Conservation (phyloP, 2,329 filamentous ascomycete genomes). For the Fusarium albidum region DNA sequence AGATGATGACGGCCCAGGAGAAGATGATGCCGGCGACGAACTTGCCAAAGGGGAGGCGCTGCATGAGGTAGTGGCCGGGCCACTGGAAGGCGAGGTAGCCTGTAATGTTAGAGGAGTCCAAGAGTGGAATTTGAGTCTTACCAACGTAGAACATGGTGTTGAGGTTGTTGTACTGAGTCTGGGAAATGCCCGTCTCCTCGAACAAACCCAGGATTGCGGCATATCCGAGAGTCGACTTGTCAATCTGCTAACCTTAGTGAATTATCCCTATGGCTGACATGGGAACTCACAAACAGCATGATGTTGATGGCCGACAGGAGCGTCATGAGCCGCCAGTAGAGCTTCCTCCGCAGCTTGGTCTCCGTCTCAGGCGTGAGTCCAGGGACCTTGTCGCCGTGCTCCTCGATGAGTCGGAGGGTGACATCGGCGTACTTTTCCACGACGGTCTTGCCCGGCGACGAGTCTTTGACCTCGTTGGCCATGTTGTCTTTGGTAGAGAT, state of each 20-base stretch:
- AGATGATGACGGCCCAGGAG: slow-evolving; percentile 46
- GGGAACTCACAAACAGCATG: slow-evolving; percentile 45
- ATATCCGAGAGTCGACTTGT: slow-evolving; percentile 52
- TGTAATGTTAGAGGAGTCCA: not conserved
- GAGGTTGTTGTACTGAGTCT: slow-evolving; percentile 50
- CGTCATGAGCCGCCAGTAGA: slow-evolving; percentile 44
- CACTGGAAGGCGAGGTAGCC: slow-evolving; percentile 48
- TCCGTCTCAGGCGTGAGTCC: slow-evolving; percentile 45
- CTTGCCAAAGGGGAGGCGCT: slow-evolving; percentile 47
- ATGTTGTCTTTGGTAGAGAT: not conserved
- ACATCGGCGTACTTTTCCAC: slow-evolving; percentile 45
- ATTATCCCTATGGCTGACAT: too few species aligned
- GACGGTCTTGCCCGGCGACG: not conserved
- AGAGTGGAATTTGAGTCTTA: slow-evolving; percentile 18
- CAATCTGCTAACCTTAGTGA: slow-evolving; percentile 37
- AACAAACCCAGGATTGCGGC: slow-evolving; percentile 52
- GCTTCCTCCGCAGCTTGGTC: slow-evolving; percentile 43
- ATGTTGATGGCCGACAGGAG: slow-evolving; percentile 46
- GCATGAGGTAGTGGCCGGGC: slow-evolving; percentile 52
- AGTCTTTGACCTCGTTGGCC: not conserved
- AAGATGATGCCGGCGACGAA: slow-evolving; percentile 46
- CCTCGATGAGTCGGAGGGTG: slow-evolving; percentile 46
- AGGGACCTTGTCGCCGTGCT: slow-evolving; percentile 43
- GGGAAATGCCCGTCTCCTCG: slow-evolving; percentile 49
- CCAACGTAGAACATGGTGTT: slow-evolving; percentile 53